Evolutionary conservation across 2,329 filamentous ascomycete species (phyloP), one percentile per base, ranked within the genome.

Genomic region (Colletotrichum aenigma): DNA sequence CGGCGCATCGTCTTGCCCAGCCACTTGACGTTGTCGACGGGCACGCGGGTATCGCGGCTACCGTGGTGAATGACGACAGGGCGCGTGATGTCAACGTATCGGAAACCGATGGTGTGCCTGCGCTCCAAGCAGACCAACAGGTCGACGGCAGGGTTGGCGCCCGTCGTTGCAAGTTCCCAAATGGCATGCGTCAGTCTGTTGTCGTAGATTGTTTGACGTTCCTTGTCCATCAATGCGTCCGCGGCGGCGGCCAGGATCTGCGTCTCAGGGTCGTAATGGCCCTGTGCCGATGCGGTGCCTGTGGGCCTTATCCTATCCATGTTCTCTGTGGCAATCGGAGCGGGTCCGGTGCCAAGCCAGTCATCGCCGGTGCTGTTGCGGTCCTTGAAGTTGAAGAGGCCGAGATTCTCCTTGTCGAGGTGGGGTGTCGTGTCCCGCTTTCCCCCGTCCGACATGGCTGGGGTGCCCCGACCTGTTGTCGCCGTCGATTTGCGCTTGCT

Each of bases 11-110:
- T 94, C 84, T 96, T 96, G 74, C 96, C 96, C 9, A 99, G 89
- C 97, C 97, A 99, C 78, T 94, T 91, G 26, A 98, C 95, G 81
- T 99, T 99, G 73, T 98, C 97, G 16, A 98, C 94, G 0, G 97
- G 97, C 2, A 99, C 97, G 28, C 97, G 91, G 8, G 94, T 96
- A 81, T 99, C 97, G 79, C 94, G 93, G 81, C 92, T 95, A 48
- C 97, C 97, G 83, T 99, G 97, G 81, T 98, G 96, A 78, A 99
- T 98, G 28, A 98, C 94, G 0, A 98, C 94, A 0, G 95, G 92
- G 10, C 96, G 92, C 7, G 94, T 97, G 78, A 99, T 98, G 82
- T 99, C 97, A 21, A 98, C 96, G 82, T 99, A 99, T 66, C 96
- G 93, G 86, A 99, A 99, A 0, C 97, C 97, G 80, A 99, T 98